These are phyloP conservation scores for Crucibulum laeve DNA, from an alignment of 768 basidiomycete genomes.

Conservation along the genomic window DNA sequence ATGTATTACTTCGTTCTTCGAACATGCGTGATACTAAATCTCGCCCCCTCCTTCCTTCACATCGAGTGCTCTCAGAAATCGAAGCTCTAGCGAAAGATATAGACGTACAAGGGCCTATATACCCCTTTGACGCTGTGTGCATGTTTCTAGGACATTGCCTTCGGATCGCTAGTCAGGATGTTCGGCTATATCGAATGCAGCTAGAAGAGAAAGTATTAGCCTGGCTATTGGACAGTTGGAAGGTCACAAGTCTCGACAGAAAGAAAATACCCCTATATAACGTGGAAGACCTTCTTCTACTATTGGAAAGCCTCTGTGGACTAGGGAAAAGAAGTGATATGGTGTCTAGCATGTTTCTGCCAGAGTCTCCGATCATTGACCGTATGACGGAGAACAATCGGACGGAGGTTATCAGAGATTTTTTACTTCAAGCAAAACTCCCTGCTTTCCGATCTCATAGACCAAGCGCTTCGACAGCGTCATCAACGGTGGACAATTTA, in stretches of 20 bases:
- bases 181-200: slow-evolving; percentile 76
- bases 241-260: slow-evolving; percentile 28
- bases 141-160: slow-evolving; percentile 70
- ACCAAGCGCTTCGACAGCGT: not conserved
- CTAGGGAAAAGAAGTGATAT: slow-evolving; percentile 42
- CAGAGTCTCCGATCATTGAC: slow-evolving; percentile 64
- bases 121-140: slow-evolving; percentile 89
- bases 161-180: slow-evolving; percentile 72
- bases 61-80: slow-evolving; percentile 65
- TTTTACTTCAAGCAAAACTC: slow-evolving; percentile 60
- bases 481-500: not conserved
- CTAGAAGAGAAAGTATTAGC: slow-evolving; percentile 82
- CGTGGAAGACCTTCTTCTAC: slow-evolving; percentile 53
- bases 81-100: slow-evolving; percentile 79
- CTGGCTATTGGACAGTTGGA: slow-evolving; percentile 81
- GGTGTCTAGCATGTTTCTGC: slow-evolving; percentile 50
- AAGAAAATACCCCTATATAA: slow-evolving; percentile 46
- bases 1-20: slow-evolving; percentile 43
- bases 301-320: slow-evolving; percentile 65
- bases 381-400: slow-evolving; percentile 54
- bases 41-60: slow-evolving; percentile 40
- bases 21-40: slow-evolving; percentile 16
- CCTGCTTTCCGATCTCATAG: slow-evolving; percentile 29
- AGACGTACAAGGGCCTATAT: slow-evolving; percentile 85
- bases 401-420: slow-evolving; percentile 63